Evolutionary conservation across 1,284 basidiomycete species (phyloP), one percentile per base, ranked within the genome.

Genomic region (Ustilago cynodontis): DNA sequence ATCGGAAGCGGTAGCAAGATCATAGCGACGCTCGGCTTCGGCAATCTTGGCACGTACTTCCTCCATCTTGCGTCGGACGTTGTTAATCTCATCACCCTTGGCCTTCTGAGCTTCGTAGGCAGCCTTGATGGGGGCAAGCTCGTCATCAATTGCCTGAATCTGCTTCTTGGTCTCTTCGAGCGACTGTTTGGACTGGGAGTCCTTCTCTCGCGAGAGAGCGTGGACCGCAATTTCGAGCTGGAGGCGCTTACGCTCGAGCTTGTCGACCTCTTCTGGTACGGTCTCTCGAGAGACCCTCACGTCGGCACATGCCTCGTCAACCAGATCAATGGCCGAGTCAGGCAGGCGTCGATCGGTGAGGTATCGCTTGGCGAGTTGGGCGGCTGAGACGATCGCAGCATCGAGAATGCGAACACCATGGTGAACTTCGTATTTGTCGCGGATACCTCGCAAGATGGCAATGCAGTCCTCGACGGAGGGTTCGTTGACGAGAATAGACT

Each of bases 211-310:
- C 53, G 85, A 93, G 57, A 98, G 88, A 9, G 96, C 97, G 85
- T 98, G 95, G 31, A 98, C 93, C 86, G 98, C 96, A 41, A 99
- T 93, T 86, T 98, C 93, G 53, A 99, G 90, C 83, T 97, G 93
- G 49, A 99, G 91, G 86, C 94, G 95, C 67, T 90, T 90, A 35
- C 95, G 91, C 86, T 98, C 94, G n/a, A 99, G 90, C 80, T 92
- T 92, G 87, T 99, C 96, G 82, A 99, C 94, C 2, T 90, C 93
- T 87, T 98, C 96, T 0, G 96, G 96, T 65, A 93, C 91, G 0
- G 95, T 98, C 87, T 98, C 96, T 39, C 94, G 91, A 31, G 78
- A 79, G n/a, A 85, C 84, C 7, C 79, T 64, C 3, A 84, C 82
- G 53, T 85, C 85, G 3, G 94, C 94, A 51, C 79, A 82, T 2